phyloP scores from a whole-genome alignment of 495 filamentous ascomycete genomes.

The Penicillium alfredii region DNA sequence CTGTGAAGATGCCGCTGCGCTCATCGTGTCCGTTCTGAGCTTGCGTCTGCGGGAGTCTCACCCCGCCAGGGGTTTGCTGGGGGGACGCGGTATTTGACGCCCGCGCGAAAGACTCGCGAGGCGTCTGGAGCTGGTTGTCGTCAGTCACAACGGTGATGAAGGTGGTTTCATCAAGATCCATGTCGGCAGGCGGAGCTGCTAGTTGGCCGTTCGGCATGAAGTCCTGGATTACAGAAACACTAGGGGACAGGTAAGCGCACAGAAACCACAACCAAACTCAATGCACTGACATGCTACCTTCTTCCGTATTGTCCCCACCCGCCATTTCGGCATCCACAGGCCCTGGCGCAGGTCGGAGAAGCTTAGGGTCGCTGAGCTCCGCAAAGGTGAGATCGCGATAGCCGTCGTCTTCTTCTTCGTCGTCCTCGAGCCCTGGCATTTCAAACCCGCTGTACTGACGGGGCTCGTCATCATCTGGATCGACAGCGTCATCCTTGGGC shows the following conservation, averaged over 20 bases:
- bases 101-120: slow-evolving; percentile 7
- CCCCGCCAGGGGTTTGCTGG: slow-evolving; percentile 10
- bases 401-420: slow-evolving; percentile 50
- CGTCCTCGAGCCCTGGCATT: slow-evolving; percentile 53
- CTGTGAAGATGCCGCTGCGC: slow-evolving; percentile 10
- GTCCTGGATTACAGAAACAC: slow-evolving; percentile 29
- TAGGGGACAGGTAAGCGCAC: slow-evolving; percentile 32
- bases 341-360: slow-evolving; percentile 40
- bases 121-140: slow-evolving; percentile 7
- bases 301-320: slow-evolving; percentile 13
- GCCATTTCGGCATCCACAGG: slow-evolving; percentile 11
- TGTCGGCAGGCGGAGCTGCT: slow-evolving; percentile 8
- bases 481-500: slow-evolving; percentile 42
- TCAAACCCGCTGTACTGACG: slow-evolving; percentile 61
- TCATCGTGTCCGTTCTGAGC: slow-evolving; percentile 9
- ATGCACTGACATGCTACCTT: slow-evolving; percentile 41
- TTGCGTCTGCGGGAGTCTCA: slow-evolving; percentile 1
- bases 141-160: slow-evolving; percentile 18
- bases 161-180: slow-evolving; percentile 24
- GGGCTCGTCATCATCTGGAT: slow-evolving; percentile 45
- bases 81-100: slow-evolving; percentile 6
- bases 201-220: slow-evolving; percentile 16
- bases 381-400: slow-evolving; percentile 45
- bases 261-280: slow-evolving; percentile 27
- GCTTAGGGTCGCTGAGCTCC: slow-evolving; percentile 57